Evolutionary conservation across 2,329 filamentous ascomycete genomes (phyloP).

Genomic region (Pseudofabraea citricarpa): DNA sequence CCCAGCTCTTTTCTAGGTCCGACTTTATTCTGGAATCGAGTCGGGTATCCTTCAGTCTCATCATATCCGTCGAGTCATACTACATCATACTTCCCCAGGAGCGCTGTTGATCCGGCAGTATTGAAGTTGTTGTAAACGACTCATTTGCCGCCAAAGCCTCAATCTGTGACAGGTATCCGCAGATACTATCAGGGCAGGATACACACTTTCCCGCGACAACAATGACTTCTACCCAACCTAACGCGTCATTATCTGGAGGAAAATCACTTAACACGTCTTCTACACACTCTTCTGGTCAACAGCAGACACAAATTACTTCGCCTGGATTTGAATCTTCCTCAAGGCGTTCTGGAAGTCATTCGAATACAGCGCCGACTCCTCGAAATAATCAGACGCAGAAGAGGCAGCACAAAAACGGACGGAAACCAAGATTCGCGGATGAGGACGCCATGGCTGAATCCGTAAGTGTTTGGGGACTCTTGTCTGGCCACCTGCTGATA

Average conservation of each 20-base stretch:
- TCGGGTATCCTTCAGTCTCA: no score
- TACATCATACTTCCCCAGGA: no score
- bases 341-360: slow-evolving; percentile 19
- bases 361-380: slow-evolving; percentile 38
- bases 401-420: slow-evolving; percentile 80
- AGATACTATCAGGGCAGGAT: no score
- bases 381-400: slow-evolving; percentile 72
- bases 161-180: no score
- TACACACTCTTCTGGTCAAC: slow-evolving; percentile 22
- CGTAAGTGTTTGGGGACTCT: slow-evolving; percentile 41
- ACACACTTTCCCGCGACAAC: slow-evolving; percentile 7
- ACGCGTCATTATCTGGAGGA: slow-evolving; percentile 23
- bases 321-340: slow-evolving; percentile 24
- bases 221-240: slow-evolving; percentile 27
- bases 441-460: slow-evolving; percentile 85
- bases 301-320: slow-evolving; percentile 20
- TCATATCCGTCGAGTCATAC: no score
- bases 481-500: slow-evolving; percentile 9
- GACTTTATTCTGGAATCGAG: no score
- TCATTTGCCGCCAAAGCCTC: no score
- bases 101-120: no score
- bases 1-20: no score
- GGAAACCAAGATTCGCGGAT: slow-evolving; percentile 67
- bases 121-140: no score
- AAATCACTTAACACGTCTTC: slow-evolving; percentile 26